These are phyloP conservation scores for Patellifolia procumbens DNA, from an alignment of 179 eudicot genomes.

Conservation along the genomic window DNA sequence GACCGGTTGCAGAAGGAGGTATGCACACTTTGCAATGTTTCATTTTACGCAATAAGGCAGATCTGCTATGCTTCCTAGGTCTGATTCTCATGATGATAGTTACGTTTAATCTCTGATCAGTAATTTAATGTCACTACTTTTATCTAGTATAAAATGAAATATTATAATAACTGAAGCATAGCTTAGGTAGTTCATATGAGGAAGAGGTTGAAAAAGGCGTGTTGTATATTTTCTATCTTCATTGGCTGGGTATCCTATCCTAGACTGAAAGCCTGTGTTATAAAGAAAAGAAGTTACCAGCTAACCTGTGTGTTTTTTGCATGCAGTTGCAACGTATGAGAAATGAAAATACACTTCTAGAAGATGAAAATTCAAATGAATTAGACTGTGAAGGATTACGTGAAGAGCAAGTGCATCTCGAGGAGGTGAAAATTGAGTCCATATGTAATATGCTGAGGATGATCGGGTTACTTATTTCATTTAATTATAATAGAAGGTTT, in stretches of 20 bases:
- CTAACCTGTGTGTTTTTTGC: conserved; percentile 13
- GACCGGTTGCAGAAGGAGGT: conserved; percentile 83
- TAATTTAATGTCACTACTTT: too few relatives aligned
- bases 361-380: conserved; percentile 39
- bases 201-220: background rate
- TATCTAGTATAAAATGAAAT: too few relatives aligned
- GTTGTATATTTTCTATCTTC: background rate
- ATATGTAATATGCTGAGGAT: background rate
- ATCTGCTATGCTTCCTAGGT: background rate
- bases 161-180: background rate
- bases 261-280: background rate
- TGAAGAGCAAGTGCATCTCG: conserved; percentile 56
- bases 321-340: conserved; percentile 81
- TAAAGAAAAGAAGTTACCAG: background rate
- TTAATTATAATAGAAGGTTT: background rate
- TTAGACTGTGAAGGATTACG: conserved; percentile 44
- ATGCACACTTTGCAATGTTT: conserved; percentile 16
- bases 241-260: background rate
- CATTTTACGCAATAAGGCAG: background rate
- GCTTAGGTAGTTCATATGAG: background rate
- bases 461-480: background rate
- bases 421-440: conserved; percentile 52
- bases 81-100: background rate
- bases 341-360: conserved; percentile 57
- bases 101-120: background rate